A percentile compares a stretch with the other conserved stretches of the same genome.
Evolutionary conservation across 106 monocot genomes (phyloP).

Genomic region (Allium sativum): DNA sequence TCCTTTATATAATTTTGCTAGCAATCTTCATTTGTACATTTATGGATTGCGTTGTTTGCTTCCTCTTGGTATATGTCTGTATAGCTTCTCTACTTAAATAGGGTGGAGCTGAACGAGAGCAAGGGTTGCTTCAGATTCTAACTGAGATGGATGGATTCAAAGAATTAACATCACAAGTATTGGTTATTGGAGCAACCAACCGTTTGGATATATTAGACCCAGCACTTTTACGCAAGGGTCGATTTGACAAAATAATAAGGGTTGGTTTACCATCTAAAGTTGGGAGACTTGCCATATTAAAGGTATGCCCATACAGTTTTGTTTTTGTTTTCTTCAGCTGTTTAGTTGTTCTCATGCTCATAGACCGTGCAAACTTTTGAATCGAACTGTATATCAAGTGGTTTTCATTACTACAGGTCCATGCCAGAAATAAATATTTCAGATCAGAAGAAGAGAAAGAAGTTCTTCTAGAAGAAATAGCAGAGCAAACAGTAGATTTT

Average conservation of each 20-base stretch:
- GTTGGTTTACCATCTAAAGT: constrained; percentile 81
- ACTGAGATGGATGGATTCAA: constrained; percentile 92
- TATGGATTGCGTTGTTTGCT: background rate
- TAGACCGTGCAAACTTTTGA: background rate
- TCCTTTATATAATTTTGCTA: too few relatives aligned
- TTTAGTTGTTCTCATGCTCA: background rate
- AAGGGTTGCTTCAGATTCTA: constrained; percentile 88
- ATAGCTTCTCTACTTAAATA: constrained; percentile 14
- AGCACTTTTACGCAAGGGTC: constrained; percentile 70
- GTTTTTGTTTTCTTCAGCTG: background rate
- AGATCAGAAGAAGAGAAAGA: constrained; percentile 55
- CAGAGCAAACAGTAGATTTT: constrained; percentile 70
- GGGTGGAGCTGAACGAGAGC: constrained; percentile 91
- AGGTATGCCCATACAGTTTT: constrained; percentile 15
- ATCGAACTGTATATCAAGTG: constrained; percentile 8
- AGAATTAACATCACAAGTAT: constrained; percentile 60
- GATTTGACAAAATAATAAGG: constrained; percentile 86
- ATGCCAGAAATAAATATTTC: constrained; percentile 84
- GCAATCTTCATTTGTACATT: too few relatives aligned
- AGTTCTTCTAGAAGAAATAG: constrained; percentile 56
- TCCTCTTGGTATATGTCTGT: background rate
- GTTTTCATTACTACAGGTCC: constrained; percentile 27
- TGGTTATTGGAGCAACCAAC: constrained; percentile 86
- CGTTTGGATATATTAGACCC: constrained; percentile 83
- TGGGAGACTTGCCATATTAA: constrained; percentile 77